A percentile compares a stretch with the other conserved stretches of the same genome.
Conservation (phyloP, 2,329 filamentous ascomycete genomes). For the Didymella segeticola region DNA sequence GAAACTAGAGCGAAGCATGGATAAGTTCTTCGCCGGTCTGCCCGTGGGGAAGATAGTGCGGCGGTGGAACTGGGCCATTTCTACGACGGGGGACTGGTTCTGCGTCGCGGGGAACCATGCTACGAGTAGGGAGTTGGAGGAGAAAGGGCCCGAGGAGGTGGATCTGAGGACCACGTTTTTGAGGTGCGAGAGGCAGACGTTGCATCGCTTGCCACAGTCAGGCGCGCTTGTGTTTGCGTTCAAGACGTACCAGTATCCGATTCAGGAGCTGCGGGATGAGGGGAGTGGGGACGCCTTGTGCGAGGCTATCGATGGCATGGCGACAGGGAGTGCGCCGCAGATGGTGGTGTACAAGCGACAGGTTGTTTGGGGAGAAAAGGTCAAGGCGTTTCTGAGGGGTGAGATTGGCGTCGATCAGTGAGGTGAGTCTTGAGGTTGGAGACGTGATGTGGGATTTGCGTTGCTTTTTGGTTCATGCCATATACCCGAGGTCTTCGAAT, state of each 20-base stretch:
- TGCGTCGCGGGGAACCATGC: constrained; percentile 51
- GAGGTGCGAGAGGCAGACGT: constrained; percentile 66
- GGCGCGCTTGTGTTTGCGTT: constrained; percentile 66
- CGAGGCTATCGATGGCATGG: constrained; percentile 65
- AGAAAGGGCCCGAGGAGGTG: constrained; percentile 34
- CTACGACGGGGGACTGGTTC: constrained; percentile 52
- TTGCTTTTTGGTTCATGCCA: background rate
- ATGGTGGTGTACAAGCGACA: constrained; percentile 67
- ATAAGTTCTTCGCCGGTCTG: constrained; percentile 64
- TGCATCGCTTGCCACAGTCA: constrained; percentile 64
- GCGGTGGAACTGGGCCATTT: constrained; percentile 62
- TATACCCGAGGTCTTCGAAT: constrained; percentile 9
- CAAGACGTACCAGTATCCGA: constrained; percentile 67
- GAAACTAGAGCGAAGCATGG: constrained; percentile 67
- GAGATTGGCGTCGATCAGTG: constrained; percentile 21
- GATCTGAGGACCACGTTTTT: constrained; percentile 57
- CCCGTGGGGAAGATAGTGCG: constrained; percentile 62
- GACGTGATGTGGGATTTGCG: background rate
- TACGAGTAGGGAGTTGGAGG: constrained; percentile 46
- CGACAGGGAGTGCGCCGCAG: constrained; percentile 61
- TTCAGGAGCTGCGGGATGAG: constrained; percentile 63
- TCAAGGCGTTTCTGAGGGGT: constrained; percentile 58
- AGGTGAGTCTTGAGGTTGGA: background rate
- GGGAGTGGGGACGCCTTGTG: constrained; percentile 62
- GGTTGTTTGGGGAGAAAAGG: constrained; percentile 63